Conservation (phyloP, 2,329 filamentous ascomycete species). For the Rachicladosporium sp. region DNA sequence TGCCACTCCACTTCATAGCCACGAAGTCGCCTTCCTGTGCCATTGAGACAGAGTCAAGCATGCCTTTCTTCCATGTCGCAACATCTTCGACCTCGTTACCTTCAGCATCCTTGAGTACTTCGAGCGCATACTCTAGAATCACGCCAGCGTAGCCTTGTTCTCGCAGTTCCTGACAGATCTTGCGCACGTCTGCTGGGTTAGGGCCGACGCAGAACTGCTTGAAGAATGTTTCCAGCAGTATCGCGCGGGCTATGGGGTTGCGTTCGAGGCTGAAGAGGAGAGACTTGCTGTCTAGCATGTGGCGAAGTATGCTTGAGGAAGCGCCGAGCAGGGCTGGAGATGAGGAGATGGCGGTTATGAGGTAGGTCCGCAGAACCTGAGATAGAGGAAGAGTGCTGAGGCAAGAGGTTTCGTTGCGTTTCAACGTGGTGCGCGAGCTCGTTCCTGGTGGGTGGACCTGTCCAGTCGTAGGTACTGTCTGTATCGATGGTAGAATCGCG, state of each 20-base stretch:
- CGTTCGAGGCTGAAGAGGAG: conserved; percentile 59
- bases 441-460: no score
- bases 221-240: conserved; percentile 77
- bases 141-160: conserved; percentile 69
- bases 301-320: conserved; percentile 54
- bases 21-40: conserved; percentile 41
- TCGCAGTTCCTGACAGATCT: conserved; percentile 54
- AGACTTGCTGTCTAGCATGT: conserved; percentile 57
- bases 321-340: conserved; percentile 57
- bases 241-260: conserved; percentile 56
- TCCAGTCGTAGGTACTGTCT: no score
- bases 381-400: conserved; percentile 55
- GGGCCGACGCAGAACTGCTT: conserved; percentile 84
- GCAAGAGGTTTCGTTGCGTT: conserved; percentile 23
- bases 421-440: no score
- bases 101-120: conserved; percentile 52
- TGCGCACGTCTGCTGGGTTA: conserved; percentile 52
- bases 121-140: conserved; percentile 71
- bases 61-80: conserved; percentile 59
- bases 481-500: no score
- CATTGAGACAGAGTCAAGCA: conserved; percentile 56
- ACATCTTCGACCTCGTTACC: conserved; percentile 51
- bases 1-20: conserved; percentile 62
- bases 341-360: conserved; percentile 58
- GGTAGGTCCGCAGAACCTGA: conserved; percentile 55